Evolutionary conservation across 23 red algal species (phyloP), one percentile per base, ranked within the genome.

Genomic region (Chondrus crispus): DNA sequence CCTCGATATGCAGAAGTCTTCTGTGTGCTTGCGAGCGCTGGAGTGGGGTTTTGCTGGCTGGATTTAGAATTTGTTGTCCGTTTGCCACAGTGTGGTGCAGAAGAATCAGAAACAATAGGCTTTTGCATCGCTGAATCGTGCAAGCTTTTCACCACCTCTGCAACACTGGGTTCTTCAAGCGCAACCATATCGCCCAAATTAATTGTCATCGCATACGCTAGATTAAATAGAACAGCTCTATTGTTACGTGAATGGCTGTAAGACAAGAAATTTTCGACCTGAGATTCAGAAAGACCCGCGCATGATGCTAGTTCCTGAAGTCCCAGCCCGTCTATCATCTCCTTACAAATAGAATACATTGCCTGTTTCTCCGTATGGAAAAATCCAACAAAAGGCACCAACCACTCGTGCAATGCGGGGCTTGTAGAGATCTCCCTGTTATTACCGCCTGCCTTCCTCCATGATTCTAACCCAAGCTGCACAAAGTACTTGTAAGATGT

Each of bases 211-310:
- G n/a, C n/a, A n/a, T n/a, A n/a, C n/a, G n/a, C n/a, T 35, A 80
- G 33, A 4, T 10, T 54, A 32, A 80, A 80, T 2, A 55, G 1
- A 4, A 80, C 7, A 2, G 74, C 74, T 1, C 74, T 24, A 32
- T 80, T 80, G 39, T 80, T 80, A 2, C 74, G 11, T 9, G 74
- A 45, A 54, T 80, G 74, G 13, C 74, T 43, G 46, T 80, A 50
- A n/a, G 51, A 16, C 6, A 80, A 32, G 9, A 80, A 36, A 5
- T 52, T 80, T 12, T 54, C 2, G 32, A 54, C 46, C 39, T 80
- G 74, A 33, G 20, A 30, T 4, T 54, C 18, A 4, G 42, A 80
- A 16, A 80, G 38, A 11, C 74, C 46, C 19, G 2, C 32, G 19
- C 74, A 80, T 53, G 19, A 19, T 24, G 42, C 40, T 5, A 80